phyloP scores from a whole-genome alignment of 23 red algal genomes.

The Gracilaria domingensis region DNA sequence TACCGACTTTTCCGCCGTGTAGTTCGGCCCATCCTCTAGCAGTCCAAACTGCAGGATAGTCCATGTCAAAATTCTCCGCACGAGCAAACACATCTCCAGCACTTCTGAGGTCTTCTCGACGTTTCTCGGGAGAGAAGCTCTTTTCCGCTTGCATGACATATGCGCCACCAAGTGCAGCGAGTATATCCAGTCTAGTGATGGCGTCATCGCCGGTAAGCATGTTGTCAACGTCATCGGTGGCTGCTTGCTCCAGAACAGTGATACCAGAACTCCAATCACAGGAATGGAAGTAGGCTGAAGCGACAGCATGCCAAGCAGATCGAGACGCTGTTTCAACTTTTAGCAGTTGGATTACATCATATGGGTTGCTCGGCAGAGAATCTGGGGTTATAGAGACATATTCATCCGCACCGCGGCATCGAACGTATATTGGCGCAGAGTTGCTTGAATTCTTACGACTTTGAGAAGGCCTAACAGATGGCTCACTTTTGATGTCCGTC shows the following conservation, averaged over 20 bases:
- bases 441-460: not conserved
- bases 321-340: slow-evolving; percentile 63
- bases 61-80: slow-evolving; percentile 68
- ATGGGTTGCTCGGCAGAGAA: slow-evolving; percentile 50
- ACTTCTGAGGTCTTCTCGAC: slow-evolving; percentile 44
- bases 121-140: not conserved
- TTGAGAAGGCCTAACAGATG: not conserved
- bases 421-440: slow-evolving; percentile 34
- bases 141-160: slow-evolving; percentile 67
- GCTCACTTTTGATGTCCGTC: not conserved
- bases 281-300: slow-evolving; percentile 53
- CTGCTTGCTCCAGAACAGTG: slow-evolving; percentile 61
- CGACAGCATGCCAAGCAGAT: slow-evolving; percentile 63
- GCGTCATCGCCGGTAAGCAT: slow-evolving; percentile 46
- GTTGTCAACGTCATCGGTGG: slow-evolving; percentile 64
- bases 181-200: slow-evolving; percentile 50
- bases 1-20: slow-evolving; percentile 38
- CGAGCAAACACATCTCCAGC: slow-evolving; percentile 62
- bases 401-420: slow-evolving; percentile 58
- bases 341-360: slow-evolving; percentile 61
- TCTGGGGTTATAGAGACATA: slow-evolving; percentile 41
- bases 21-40: slow-evolving; percentile 67
- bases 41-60: slow-evolving; percentile 64
- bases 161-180: slow-evolving; percentile 60
- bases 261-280: slow-evolving; percentile 36